These are phyloP conservation scores for Podospora appendiculata DNA, from an alignment of 495 filamentous ascomycete species.

Conservation along the genomic window DNA sequence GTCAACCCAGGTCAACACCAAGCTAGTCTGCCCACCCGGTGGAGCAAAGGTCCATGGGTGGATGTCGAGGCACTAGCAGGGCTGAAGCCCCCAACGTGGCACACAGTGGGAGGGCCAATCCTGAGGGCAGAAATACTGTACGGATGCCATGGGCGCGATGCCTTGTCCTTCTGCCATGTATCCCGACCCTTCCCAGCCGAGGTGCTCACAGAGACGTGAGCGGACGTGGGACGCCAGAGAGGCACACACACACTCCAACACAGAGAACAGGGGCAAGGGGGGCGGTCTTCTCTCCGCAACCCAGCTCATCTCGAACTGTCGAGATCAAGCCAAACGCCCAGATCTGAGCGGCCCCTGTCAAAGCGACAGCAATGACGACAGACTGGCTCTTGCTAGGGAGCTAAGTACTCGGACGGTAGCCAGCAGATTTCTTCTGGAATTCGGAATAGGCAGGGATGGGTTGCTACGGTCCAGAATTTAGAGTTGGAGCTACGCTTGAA, in stretches of 20 bases:
- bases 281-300: conserved; percentile 8
- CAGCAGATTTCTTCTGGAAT: background rate
- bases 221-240: too few species aligned
- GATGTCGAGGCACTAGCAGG: background rate
- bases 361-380: background rate
- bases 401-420: background rate
- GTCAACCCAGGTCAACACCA: background rate
- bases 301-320: conserved; percentile 1
- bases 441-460: background rate
- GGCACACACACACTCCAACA: background rate
- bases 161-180: too few species aligned
- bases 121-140: too few species aligned
- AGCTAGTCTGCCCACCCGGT: background rate
- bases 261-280: conserved; percentile 2
- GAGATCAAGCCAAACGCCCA: background rate
- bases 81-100: background rate
- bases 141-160: too few species aligned
- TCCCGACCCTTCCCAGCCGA: too few species aligned
- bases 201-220: too few species aligned
- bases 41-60: background rate
- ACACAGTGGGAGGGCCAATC: background rate
- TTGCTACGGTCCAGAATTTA: conserved; percentile 6
- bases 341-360: background rate
- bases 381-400: background rate
- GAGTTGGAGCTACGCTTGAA: conserved; percentile 8